Evolutionary conservation across 139 green algal species (phyloP), one percentile per base, ranked within the genome.

Genomic region (Chlorella sp.): DNA sequence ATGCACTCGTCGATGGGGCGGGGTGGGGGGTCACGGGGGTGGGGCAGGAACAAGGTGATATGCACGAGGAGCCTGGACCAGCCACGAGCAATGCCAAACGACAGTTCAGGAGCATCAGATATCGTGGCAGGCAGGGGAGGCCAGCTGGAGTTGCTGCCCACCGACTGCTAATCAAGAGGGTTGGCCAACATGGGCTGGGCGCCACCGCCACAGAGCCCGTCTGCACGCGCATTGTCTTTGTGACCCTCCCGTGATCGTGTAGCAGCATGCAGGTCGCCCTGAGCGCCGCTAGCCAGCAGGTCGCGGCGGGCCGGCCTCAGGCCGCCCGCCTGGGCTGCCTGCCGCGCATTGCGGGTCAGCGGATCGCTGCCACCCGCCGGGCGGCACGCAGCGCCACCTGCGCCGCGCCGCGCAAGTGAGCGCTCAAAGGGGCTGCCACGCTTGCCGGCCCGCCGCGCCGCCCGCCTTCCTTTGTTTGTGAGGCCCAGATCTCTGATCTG

Each of bases 301-400:
- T 34, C 28, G 40, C 40, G 70, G 38, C 41, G 26, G 7, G 76
- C 76, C 38, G 56, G 70, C 70, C 38, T 41, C 60, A 51, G 76
- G 54, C 56, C 60, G 77, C 58, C 30, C 56, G 77, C 54, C 76
- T 83, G 60, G 72, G 43, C 67, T 67, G n/a, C 60, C 77, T 82
- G 36, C 48, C 65, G 77, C 77, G 77, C 77, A 83, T 83, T 83
- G 77, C 54, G 34, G 54, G 76, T 26, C 48, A 48, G 76, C 44
- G 54, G 20, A 73, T 83, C 58, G 30, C 40, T 8, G 30, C 58
- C 40, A 22, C 65, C 34, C 19, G 60, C 56, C 43, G 60, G 77
- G 38, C 40, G 36, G 40, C 38, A 30, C 32, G 48, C 26, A 20
- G 17, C 51, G 51, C 51, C 51, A 16, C 51, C 16, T 60, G 51